phyloP scores from a whole-genome alignment of 768 basidiomycete genomes.

The Mycena latifolia region DNA sequence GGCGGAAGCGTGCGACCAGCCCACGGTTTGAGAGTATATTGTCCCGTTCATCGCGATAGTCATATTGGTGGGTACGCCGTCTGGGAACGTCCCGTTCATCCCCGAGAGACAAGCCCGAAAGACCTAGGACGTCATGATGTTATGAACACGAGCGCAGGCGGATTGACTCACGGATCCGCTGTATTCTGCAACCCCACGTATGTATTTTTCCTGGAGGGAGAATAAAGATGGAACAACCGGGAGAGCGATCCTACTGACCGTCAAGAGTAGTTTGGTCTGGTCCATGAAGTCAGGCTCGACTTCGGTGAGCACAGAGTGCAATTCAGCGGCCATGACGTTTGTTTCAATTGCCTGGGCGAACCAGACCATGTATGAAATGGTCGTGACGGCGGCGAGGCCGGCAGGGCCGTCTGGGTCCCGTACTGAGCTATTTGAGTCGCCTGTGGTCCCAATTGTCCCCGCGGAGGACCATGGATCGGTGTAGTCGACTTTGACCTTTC shows the following conservation, averaged over 20 bases:
- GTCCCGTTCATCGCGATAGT: background rate
- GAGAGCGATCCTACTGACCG: background rate
- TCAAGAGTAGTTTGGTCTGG: background rate
- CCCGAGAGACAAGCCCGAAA: slow-evolving; percentile 5
- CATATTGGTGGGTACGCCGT: slow-evolving; percentile 9
- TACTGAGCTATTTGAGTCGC: no score
- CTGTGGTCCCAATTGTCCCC: background rate
- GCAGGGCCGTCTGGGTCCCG: background rate
- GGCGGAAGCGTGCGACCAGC: slow-evolving; percentile 1
- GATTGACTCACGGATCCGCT: slow-evolving; percentile 12
- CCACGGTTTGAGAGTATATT: background rate
- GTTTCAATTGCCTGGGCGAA: background rate
- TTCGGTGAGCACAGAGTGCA: background rate
- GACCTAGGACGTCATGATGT: background rate
- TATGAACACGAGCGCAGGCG: background rate
- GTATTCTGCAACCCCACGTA: slow-evolving; percentile 18
- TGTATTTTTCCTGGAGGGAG: slow-evolving; percentile 3
- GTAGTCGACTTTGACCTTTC: background rate
- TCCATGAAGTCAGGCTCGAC: background rate
- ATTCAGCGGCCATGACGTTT: slow-evolving; percentile 1
- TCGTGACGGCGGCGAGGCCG: no score
- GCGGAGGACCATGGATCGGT: background rate
- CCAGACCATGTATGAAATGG: background rate
- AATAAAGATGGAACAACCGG: background rate
- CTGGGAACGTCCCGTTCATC: background rate